Evolutionary conservation across 192 early-diverging fungal genomes (phyloP).

Genomic region (Funneliformis mosseae): DNA sequence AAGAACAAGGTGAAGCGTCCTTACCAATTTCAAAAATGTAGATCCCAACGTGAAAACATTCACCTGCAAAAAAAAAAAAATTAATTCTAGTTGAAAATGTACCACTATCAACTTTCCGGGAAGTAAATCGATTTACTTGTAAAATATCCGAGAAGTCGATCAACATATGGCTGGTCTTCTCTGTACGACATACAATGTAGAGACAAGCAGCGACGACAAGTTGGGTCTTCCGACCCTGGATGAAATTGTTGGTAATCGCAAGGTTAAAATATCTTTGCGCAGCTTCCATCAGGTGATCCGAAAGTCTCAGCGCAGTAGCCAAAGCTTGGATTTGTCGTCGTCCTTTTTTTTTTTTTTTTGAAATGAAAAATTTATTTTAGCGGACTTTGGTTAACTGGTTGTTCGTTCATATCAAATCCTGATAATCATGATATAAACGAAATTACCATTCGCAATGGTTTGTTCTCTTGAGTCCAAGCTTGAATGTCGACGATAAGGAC

Average conservation of each 20-base stretch:
- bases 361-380: neutral
- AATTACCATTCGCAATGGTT: conserved; percentile 59
- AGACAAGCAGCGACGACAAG: conserved; percentile 87
- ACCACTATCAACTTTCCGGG: neutral
- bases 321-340: conserved; percentile 73
- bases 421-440: no score
- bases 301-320: conserved; percentile 71
- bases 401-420: no score
- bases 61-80: conserved; percentile 40
- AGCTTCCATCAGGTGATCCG: conserved; percentile 73
- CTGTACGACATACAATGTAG: conserved; percentile 87
- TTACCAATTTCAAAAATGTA: conserved; percentile 78
- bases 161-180: conserved; percentile 87
- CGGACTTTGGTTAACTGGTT: no score
- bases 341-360: conserved; percentile 54
- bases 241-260: conserved; percentile 79
- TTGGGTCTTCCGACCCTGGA: conserved; percentile 74
- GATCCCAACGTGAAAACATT: conserved; percentile 90
- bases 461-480: conserved; percentile 70
- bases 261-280: conserved; percentile 88
- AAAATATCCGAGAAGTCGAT: conserved; percentile 95
- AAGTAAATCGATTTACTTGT: conserved; percentile 50
- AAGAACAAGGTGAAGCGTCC: conserved; percentile 60
- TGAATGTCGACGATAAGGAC: conserved; percentile 49
- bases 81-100: neutral